A percentile compares a stretch with the other conserved stretches of the same genome.
These are phyloP conservation scores for Apiospora malaysiana DNA, from an alignment of 2,329 filamentous ascomycete species.

Conservation along the genomic window DNA sequence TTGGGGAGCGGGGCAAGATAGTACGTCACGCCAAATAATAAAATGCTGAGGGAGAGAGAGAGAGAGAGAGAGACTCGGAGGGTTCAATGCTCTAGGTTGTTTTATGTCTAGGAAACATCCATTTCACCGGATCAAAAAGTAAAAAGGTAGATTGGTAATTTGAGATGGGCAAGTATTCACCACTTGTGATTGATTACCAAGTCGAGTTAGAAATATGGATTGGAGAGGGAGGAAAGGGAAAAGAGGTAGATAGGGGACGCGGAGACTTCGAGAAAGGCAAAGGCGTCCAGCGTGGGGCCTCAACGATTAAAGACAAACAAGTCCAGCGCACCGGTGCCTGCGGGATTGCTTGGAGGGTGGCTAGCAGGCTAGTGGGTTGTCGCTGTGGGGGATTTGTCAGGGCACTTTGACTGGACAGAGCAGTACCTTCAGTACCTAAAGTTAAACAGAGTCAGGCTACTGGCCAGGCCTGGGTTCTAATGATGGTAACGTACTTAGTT, in stretches of 20 bases:
- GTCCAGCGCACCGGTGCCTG: constrained; percentile 5
- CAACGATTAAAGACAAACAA: constrained; percentile 10
- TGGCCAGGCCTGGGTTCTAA: not conserved
- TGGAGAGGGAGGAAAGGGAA: not conserved
- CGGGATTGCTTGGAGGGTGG: constrained; percentile 1
- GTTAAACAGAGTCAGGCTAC: not conserved
- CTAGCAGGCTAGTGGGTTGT: constrained; percentile 7
- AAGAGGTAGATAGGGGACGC: not conserved
- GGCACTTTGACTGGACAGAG: constrained; percentile 13
- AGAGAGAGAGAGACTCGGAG: constrained; percentile 18
- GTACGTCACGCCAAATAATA: constrained; percentile 22
- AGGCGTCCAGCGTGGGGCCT: constrained; percentile 11
- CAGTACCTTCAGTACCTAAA: too few species aligned
- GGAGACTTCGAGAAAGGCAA: not conserved
- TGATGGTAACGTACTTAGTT: too few species aligned
- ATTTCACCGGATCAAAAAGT: not conserved
- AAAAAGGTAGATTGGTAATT: not conserved
- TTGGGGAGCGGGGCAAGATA: constrained; percentile 9
- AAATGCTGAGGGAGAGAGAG: constrained; percentile 17
- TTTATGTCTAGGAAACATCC: constrained; percentile 8
- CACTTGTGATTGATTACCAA: not conserved
- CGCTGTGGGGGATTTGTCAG: constrained; percentile 17
- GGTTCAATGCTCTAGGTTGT: not conserved
- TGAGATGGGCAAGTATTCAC: not conserved
- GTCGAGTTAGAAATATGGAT: not conserved